These are phyloP conservation scores for Nepenthes gracilis DNA, from an alignment of 148 eudicot species.

Conservation along the genomic window DNA sequence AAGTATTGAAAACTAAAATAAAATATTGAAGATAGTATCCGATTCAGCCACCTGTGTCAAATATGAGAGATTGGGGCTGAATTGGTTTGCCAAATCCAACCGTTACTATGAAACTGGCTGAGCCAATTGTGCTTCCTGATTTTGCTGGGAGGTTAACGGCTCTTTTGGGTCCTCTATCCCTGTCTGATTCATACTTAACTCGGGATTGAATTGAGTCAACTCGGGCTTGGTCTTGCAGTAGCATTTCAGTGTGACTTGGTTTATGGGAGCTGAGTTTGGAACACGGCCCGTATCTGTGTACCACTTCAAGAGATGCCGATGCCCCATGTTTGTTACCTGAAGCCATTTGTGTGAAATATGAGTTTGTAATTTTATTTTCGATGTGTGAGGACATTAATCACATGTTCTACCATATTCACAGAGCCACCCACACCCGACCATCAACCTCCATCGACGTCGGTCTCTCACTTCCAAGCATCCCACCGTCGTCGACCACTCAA, in stretches of 20 bases:
- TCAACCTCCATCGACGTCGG: no score
- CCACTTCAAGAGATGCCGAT: neutral
- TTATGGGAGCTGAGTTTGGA: neutral
- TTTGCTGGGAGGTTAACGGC: slow-evolving; percentile 35
- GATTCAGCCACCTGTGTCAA: slow-evolving; percentile 44
- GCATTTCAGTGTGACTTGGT: slow-evolving; percentile 23
- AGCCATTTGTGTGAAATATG: neutral
- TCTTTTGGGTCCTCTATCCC: neutral
- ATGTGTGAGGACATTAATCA: no score
- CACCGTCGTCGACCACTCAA: no score
- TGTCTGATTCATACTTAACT: slow-evolving; percentile 9
- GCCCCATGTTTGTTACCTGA: neutral
- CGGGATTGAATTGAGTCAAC: slow-evolving; percentile 44
- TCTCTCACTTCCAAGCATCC: no score
- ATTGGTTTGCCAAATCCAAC: slow-evolving; percentile 56
- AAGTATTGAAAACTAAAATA: no score
- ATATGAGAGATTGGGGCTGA: slow-evolving; percentile 40
- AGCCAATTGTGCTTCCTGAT: slow-evolving; percentile 42
- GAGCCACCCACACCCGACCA: no score
- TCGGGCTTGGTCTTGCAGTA: slow-evolving; percentile 43
- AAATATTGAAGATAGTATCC: neutral
- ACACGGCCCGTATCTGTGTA: neutral
- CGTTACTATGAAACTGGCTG: slow-evolving; percentile 50
- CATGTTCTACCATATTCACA: no score
- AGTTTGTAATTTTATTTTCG: no score